These are phyloP conservation scores for Cyclotella atomus DNA, from an alignment of 108 stramenopile genomes.

Conservation along the genomic window DNA sequence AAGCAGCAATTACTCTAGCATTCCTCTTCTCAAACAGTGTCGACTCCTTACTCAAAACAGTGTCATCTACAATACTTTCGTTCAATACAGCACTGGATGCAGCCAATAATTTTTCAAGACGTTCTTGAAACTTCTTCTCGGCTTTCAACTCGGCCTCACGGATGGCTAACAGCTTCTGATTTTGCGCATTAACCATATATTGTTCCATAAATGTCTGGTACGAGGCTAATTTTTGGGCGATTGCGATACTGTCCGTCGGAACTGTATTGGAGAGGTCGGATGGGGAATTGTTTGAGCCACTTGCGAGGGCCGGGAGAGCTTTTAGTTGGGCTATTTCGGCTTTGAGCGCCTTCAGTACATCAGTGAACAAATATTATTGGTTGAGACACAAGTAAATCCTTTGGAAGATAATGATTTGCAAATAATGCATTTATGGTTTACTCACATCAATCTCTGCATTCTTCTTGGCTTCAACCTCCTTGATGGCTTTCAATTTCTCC, in stretches of 20 bases:
- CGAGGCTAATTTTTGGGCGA: slow-evolving; percentile 53
- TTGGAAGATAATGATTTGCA: not conserved
- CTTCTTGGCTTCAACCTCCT: slow-evolving; percentile 69
- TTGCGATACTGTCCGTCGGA: slow-evolving; percentile 26
- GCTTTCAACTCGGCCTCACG: slow-evolving; percentile 58
- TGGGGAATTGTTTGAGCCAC: slow-evolving; percentile 16
- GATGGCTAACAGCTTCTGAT: slow-evolving; percentile 46
- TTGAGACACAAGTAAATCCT: not conserved
- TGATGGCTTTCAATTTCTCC: slow-evolving; percentile 74
- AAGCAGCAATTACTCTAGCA: slow-evolving; percentile 40
- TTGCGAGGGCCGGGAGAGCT: slow-evolving; percentile 17
- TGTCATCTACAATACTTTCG: not conserved
- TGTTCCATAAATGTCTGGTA: slow-evolving; percentile 83
- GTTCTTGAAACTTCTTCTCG: slow-evolving; percentile 52
- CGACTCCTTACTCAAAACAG: slow-evolving; percentile 12
- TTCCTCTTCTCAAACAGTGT: slow-evolving; percentile 46
- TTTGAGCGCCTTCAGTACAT: slow-evolving; percentile 51
- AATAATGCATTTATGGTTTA: not conserved
- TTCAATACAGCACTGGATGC: not conserved
- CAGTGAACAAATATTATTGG: not conserved
- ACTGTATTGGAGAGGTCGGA: slow-evolving; percentile 13
- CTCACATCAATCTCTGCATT: slow-evolving; percentile 73
- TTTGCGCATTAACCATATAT: slow-evolving; percentile 80
- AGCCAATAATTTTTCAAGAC: slow-evolving; percentile 31
- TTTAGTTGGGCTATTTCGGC: slow-evolving; percentile 58